Percentiles rank a stretch among this genome's conserved stretches.
These are phyloP conservation scores for Dactylellina cionopaga DNA, from an alignment of 2,329 filamentous ascomycete species.

Conservation along the genomic window DNA sequence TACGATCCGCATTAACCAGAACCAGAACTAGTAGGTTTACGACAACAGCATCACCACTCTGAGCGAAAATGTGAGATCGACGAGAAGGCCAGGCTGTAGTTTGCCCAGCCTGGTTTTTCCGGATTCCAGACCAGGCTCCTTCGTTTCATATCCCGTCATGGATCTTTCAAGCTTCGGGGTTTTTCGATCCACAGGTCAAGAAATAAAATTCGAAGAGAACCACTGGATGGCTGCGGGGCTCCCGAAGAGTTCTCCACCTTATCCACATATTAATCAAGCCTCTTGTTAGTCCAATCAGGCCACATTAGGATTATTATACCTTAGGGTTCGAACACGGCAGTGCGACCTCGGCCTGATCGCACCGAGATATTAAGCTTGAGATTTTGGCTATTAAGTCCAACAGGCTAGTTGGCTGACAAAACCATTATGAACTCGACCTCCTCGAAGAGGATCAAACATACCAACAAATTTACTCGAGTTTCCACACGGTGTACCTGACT, in stretches of 20 bases:
- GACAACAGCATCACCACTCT: too few relatives aligned
- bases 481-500: slow-evolving; percentile 5
- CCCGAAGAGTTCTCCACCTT: slow-evolving; percentile 49
- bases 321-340: background rate
- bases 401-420: too few relatives aligned
- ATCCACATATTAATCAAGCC: slow-evolving; percentile 14
- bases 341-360: slow-evolving; percentile 20
- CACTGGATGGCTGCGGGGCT: slow-evolving; percentile 49
- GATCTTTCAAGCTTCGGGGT: background rate
- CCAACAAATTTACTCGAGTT: too few relatives aligned
- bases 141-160: slow-evolving; percentile 21
- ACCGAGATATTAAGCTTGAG: slow-evolving; percentile 13
- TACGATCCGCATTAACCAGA: slow-evolving; percentile 1
- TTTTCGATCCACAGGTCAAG: slow-evolving; percentile 41
- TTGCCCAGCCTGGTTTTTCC: slow-evolving; percentile 36
- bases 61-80: background rate
- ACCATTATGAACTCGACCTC: slow-evolving; percentile 18
- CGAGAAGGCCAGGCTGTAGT: background rate
- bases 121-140: slow-evolving; percentile 30
- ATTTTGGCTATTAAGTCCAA: slow-evolving; percentile 43
- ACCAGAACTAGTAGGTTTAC: background rate
- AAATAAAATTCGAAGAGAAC: slow-evolving; percentile 43
- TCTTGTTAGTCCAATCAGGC: slow-evolving; percentile 13
- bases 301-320: background rate
- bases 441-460: too few relatives aligned